phyloP scores from a whole-genome alignment of 2,329 filamentous ascomycete species.

The Colletotrichum eleusines region DNA sequence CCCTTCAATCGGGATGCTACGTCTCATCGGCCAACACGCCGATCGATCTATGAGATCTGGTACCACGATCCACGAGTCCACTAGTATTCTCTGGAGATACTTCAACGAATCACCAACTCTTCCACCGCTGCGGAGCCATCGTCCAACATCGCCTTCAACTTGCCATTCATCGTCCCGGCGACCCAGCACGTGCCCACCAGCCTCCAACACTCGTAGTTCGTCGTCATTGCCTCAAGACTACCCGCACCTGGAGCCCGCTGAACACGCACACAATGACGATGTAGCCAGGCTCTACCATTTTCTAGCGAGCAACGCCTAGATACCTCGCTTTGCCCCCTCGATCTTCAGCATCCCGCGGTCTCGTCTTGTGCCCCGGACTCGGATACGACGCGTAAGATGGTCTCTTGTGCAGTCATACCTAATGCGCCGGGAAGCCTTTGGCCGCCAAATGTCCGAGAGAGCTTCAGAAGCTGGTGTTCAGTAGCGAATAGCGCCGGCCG shows the following conservation, averaged over 20 bases:
- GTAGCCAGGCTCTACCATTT: background rate
- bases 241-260: background rate
- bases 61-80: background rate
- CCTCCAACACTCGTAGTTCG: background rate
- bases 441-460: background rate
- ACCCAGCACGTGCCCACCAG: conserved; percentile 6
- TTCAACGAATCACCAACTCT: background rate
- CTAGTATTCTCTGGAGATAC: background rate
- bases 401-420: background rate
- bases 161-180: background rate
- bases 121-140: background rate
- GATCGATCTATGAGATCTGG: background rate
- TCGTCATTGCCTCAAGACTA: background rate
- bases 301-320: background rate
- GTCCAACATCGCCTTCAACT: background rate
- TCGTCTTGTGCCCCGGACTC: background rate
- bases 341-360: background rate
- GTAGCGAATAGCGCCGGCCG: background rate
- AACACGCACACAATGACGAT: background rate
- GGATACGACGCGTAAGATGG: background rate
- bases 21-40: background rate
- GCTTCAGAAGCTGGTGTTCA: background rate
- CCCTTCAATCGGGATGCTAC: background rate
- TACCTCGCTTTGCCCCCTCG: background rate
- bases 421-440: no score